Percentiles rank a stretch among this genome's conserved stretches.
Conservation (phyloP, 257 asterid genomes). For the Fraxinus quadrangulata region DNA sequence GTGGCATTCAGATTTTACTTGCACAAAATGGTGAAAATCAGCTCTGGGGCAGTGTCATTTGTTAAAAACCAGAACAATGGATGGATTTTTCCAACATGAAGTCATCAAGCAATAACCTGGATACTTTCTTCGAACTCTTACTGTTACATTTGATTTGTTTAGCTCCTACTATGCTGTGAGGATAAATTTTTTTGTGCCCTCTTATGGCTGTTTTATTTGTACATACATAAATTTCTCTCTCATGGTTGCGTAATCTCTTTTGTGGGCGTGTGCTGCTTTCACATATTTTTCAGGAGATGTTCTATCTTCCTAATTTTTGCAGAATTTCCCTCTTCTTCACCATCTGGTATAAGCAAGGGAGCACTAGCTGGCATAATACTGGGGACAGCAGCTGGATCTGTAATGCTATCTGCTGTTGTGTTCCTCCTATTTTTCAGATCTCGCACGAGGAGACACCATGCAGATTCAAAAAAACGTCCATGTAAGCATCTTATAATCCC, state of each 20-base stretch:
- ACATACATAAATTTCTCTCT: background rate
- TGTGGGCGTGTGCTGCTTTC: background rate
- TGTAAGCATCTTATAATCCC: conserved; percentile 53
- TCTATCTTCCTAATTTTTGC: background rate
- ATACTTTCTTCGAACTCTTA: background rate
- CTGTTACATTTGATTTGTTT: background rate
- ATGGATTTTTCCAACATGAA: conserved; percentile 10
- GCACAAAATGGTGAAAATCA: conserved; percentile 14
- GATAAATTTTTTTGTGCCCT: background rate
- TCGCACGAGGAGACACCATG: conserved; percentile 40
- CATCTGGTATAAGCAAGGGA: conserved; percentile 77
- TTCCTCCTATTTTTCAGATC: conserved; percentile 60
- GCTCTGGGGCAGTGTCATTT: background rate
- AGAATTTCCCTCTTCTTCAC: background rate
- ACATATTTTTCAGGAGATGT: background rate
- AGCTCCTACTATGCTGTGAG: background rate
- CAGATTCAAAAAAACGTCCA: conserved; percentile 57
- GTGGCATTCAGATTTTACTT: background rate
- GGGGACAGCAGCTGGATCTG: conserved; percentile 79
- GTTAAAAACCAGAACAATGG: background rate
- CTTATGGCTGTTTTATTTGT: conserved; percentile 1
- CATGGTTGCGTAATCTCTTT: background rate
- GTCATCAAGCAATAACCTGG: conserved; percentile 5
- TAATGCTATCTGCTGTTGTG: conserved; percentile 59
- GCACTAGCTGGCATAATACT: conserved; percentile 75